Conservation (phyloP, 345 rosid genomes). For the Populus nigra region DNA sequence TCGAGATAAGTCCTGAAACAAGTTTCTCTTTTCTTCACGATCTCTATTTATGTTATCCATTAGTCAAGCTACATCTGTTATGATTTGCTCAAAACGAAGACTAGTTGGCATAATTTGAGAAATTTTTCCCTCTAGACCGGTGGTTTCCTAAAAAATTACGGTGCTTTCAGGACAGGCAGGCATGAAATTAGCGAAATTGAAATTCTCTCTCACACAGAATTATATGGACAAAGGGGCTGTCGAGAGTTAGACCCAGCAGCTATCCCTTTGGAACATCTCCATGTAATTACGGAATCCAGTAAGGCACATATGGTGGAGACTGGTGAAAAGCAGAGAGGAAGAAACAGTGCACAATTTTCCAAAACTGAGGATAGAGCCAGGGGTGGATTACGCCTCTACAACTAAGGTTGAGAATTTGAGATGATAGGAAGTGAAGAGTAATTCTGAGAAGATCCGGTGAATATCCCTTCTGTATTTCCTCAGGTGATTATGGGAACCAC, state of each 20-base stretch:
- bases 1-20: no score
- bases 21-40: no score
- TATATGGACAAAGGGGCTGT: slow-evolving; percentile 63
- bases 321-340: slow-evolving; percentile 7
- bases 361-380: not conserved
- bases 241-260: slow-evolving; percentile 91
- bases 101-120: slow-evolving; percentile 90
- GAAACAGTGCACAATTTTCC: not conserved
- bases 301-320: slow-evolving; percentile 17
- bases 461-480: not conserved
- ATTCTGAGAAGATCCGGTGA: not conserved
- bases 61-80: no score
- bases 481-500: not conserved
- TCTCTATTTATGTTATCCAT: no score
- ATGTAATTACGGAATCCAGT: slow-evolving; percentile 29
- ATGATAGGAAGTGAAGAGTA: slow-evolving; percentile 4
- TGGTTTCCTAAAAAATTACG: slow-evolving; percentile 75
- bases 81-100: slow-evolving; percentile 27
- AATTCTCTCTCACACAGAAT: slow-evolving; percentile 80
- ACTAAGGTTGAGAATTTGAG: slow-evolving; percentile 3
- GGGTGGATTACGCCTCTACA: slow-evolving; percentile 2
- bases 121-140: slow-evolving; percentile 63
- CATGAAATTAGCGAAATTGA: slow-evolving; percentile 42
- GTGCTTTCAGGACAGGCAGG: slow-evolving; percentile 66
- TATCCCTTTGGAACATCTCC: slow-evolving; percentile 59